Evolutionary conservation across 169 alveolate species (phyloP).

Genomic region (Babesia gibsoni): DNA sequence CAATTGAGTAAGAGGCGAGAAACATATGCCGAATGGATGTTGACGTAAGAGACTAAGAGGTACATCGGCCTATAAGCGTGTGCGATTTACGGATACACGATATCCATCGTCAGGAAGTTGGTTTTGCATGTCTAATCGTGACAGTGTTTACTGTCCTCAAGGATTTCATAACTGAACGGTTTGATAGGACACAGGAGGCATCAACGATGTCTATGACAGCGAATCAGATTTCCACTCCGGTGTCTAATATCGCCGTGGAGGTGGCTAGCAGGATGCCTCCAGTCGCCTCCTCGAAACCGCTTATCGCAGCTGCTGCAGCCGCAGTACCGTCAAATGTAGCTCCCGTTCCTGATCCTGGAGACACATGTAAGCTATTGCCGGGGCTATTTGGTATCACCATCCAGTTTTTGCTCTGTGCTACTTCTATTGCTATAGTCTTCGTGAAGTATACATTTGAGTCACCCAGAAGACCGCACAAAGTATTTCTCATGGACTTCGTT

Average conservation of each 20-base stretch:
- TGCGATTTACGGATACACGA: no score
- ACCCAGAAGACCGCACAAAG: conserved; percentile 64
- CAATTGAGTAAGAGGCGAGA: no score
- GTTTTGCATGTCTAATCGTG: no score
- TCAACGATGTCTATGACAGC: not conserved
- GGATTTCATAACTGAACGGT: no score
- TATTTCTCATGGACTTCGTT: conserved; percentile 67
- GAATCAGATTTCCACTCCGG: not conserved
- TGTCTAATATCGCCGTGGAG: not conserved
- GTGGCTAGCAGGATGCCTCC: not conserved
- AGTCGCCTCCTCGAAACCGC: not conserved
- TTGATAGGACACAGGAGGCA: no score
- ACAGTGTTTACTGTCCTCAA: no score
- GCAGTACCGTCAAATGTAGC: not conserved
- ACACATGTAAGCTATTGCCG: conserved; percentile 69
- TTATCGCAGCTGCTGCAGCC: conserved; percentile 8
- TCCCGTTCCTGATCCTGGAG: not conserved
- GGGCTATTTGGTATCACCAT: conserved; percentile 73
- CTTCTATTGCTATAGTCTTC: conserved; percentile 64
- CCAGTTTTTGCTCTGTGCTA: conserved; percentile 64
- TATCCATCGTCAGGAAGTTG: no score
- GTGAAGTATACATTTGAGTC: conserved; percentile 66
- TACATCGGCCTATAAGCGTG: no score
- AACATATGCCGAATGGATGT: no score
- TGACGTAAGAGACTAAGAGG: no score